Evolutionary conservation across 139 green algal genomes (phyloP), one percentile per base, ranked within the genome.

Genomic region (Spirogloea muscicola): DNA sequence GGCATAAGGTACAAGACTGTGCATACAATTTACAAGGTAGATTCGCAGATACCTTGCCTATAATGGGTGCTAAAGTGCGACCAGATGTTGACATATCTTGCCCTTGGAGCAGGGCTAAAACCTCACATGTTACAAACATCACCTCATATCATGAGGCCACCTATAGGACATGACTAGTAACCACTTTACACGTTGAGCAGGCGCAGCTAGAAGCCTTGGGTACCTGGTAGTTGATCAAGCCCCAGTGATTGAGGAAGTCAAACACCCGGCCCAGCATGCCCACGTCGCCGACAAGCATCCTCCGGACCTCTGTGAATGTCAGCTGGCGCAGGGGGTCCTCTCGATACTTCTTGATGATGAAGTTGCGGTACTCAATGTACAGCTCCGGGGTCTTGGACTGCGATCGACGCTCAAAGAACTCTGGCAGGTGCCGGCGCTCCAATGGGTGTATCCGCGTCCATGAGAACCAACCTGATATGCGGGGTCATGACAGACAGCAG

Each of bases 141-240:
- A n/a, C n/a, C n/a, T n/a, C n/a, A n/a, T n/a, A n/a, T n/a, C n/a
- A n/a, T n/a, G n/a, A n/a, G n/a, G n/a, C n/a, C n/a, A n/a, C n/a
- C n/a, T n/a, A n/a, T n/a, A n/a, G n/a, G n/a, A n/a, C n/a, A n/a
- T n/a, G n/a, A n/a, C n/a, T n/a, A n/a, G n/a, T n/a, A n/a, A n/a
- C n/a, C n/a, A n/a, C n/a, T n/a, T n/a, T n/a, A n/a, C n/a, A n/a
- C n/a, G n/a, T n/a, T n/a, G n/a, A n/a, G n/a, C n/a, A n/a, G n/a
- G n/a, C n/a, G n/a, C n/a, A n/a, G n/a, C n/a, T n/a, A n/a, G n/a
- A n/a, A n/a, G n/a, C n/a, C n/a, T n/a, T n/a, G n/a, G n/a, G n/a
- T n/a, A n/a, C n/a, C 29, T 77, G 49, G 76, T 80, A 94, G 78
- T 97, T 97, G 83, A 97, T 96, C 46, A 97, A 74, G 38, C 91